Base-by-base conservation (phyloP, 2,329 filamentous ascomycete species). In the Nothomitra cinnamomea region DNA sequence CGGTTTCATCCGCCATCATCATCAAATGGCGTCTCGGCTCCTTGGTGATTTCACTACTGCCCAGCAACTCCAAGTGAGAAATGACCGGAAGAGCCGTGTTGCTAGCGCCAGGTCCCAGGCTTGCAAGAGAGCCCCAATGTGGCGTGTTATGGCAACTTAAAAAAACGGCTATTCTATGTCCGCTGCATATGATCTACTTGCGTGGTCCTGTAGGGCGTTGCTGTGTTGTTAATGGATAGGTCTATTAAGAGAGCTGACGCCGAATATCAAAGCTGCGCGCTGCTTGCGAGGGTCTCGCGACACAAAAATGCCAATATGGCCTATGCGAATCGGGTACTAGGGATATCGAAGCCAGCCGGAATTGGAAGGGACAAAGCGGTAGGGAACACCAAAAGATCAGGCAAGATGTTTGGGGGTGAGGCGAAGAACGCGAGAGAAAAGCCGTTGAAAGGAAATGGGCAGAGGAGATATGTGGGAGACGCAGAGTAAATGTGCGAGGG, bases 331-430 rank as follows among this genome's bases (percentile, higher is more conserved):
- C 43, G 28, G 28, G 28, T 21, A 25, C 45, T 28, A 13, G 45
- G 45, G 43, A 48, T 41, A 35, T 52, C 36, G 50, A 50, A 48
- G 52, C 32, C 36, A 47, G n/a, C 35, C 25, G 43, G 42, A 56
- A 56, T 57, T 51, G 35, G 48, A 35, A 45, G 38, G 19, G 52
- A 54, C 25, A 57, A 53, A 54, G 52, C 57, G 58, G 57, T 54
- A 57, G 58, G 58, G 60, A 59, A 57, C 45, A 28, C 45, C 45
- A 49, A 49, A 49, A 28, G 45, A 24, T 49, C 12, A n/a, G 24
- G 28, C 22, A 22, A 17, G 25, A 32, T 12, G 24, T n/a, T 54
- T 43, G 48, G 54, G 41, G 38, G 47, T 57, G 56, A 60, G 50
- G 48, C 42, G 51, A 54, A 48, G 43, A 38, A 45, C n/a, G 51